Evolutionary conservation across 371 early-diverging fungal genomes (phyloP).

Genomic region (Massospora cicadina): DNA sequence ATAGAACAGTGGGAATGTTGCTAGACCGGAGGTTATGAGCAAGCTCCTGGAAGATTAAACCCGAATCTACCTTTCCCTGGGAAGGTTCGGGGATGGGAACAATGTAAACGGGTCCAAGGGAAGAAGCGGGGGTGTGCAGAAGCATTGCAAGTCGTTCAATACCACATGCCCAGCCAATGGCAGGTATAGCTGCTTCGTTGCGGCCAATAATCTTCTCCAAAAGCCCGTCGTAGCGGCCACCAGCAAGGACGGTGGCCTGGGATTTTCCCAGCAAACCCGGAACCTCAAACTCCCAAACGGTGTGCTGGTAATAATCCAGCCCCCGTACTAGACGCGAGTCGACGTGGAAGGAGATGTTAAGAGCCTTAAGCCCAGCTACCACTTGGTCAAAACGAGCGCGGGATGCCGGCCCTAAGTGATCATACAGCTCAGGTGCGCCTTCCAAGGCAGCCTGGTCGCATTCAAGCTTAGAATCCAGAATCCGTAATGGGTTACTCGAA

Average conservation of each 20-base stretch:
- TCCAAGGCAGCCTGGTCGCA: constrained; percentile 20
- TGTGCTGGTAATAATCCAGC: constrained; percentile 42
- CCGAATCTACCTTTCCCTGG: neutral
- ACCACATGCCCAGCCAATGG: constrained; percentile 35
- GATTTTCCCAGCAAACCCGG: constrained; percentile 25
- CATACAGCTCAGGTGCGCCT: constrained; percentile 19
- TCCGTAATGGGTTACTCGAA: constrained; percentile 30
- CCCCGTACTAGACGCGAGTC: constrained; percentile 34
- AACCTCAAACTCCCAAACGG: constrained; percentile 34
- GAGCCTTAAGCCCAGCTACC: constrained; percentile 15
- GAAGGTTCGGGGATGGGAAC: neutral
- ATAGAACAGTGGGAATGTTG: neutral
- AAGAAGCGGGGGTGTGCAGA: constrained; percentile 8
- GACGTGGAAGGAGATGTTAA: constrained; percentile 25
- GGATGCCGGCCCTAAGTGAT: constrained; percentile 19
- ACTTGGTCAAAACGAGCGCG: constrained; percentile 23
- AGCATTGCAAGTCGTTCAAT: constrained; percentile 31
- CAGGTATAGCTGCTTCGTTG: constrained; percentile 17
- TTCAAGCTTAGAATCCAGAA: constrained; percentile 35
- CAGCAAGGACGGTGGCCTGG: constrained; percentile 39
- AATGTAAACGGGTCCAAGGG: neutral
- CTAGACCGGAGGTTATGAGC: neutral
- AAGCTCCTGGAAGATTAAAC: neutral
- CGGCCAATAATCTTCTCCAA: constrained; percentile 25
- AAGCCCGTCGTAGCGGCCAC: constrained; percentile 42